A percentile compares a stretch with the other conserved stretches of the same genome.
Conservation (phyloP, 768 basidiomycete genomes). For the Suillus weaverae region DNA sequence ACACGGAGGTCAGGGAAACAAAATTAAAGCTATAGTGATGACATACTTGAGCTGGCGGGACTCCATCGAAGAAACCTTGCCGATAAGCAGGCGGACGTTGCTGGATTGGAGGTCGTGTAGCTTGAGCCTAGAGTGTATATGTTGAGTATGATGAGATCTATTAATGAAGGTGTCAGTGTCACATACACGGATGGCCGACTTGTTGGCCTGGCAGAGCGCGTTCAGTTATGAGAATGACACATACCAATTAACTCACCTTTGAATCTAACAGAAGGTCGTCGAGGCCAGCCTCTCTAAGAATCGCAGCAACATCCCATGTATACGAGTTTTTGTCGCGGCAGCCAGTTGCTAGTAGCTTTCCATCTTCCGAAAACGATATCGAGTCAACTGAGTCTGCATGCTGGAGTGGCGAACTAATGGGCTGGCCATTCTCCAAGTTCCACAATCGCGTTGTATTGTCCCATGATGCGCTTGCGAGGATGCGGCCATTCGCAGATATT, state of each 20-base stretch:
- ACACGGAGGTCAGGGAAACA: too few species aligned
- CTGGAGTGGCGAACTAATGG: not conserved
- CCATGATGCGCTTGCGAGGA: too few species aligned
- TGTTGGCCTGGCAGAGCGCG: not conserved
- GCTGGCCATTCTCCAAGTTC: not conserved
- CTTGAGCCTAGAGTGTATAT: too few species aligned
- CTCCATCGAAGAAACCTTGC: too few species aligned
- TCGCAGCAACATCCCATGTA: not conserved
- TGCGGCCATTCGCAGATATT: not conserved
- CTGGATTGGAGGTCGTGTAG: too few species aligned
- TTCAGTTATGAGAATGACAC: not conserved
- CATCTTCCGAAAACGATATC: not conserved
- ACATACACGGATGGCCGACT: not conserved
- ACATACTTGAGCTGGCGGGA: too few species aligned
- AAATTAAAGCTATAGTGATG: too few species aligned
- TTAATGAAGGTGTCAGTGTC: too few species aligned
- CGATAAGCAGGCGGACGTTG: too few species aligned
- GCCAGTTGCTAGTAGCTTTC: not conserved
- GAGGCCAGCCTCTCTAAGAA: not conserved
- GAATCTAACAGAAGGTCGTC: not conserved
- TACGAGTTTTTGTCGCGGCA: not conserved
- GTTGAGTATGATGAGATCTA: not conserved
- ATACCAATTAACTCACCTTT: not conserved
- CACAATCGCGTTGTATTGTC: too few species aligned
- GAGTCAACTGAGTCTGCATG: not conserved